Evolutionary conservation across 106 monocot genomes (phyloP), one percentile per base, ranked within the genome.

Genomic region (Dactylorhiza incarnata): DNA sequence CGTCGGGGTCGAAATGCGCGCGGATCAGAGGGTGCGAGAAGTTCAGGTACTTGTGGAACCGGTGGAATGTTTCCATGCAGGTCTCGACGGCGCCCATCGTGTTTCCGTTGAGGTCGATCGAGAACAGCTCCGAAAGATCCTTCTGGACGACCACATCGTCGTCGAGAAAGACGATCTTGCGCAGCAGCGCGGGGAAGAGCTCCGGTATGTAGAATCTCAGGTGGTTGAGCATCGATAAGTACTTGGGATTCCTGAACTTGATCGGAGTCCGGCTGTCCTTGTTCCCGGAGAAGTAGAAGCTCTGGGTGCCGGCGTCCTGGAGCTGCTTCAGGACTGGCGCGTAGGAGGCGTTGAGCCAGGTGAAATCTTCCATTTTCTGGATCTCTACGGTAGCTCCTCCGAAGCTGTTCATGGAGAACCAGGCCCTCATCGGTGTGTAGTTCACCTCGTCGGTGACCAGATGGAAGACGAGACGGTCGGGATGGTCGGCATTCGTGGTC

Each of bases 81-180:
- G 82, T 78, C 68, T 82, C 82, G 15, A 82, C 77, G 17, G 82
- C 76, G n/a, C 82, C 82, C 22, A 82, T 82, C n/a, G 77, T 77
- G 77, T 82, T 77, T 58, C 77, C 82, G 65, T 77, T 72, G n/a
- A 82, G 77, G 71, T 82, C 26, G 14, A 65, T 77, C 20, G 61
- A 71, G 51, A 77, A 82, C 56, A 82, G 68, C 20, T 65, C 72
- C 17, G 65, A 82, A 12, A 82, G 58, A 77, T 82, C 82, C 56
- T 82, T 82, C 59, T 82, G 77, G 16, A 77, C 82, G 13, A 82
- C 68, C 15, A 82, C 77, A 52, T 82, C 82, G 73, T 82, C 82
- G 49, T 82, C 82, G 66, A 82, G 77, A 73, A 82, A 82, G 9
- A 82, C 63, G 2, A 82, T 77, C 77, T 73, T 82, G 29, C 73